phyloP scores from a whole-genome alignment of 306 rosid species.

The Malus orientalis region DNA sequence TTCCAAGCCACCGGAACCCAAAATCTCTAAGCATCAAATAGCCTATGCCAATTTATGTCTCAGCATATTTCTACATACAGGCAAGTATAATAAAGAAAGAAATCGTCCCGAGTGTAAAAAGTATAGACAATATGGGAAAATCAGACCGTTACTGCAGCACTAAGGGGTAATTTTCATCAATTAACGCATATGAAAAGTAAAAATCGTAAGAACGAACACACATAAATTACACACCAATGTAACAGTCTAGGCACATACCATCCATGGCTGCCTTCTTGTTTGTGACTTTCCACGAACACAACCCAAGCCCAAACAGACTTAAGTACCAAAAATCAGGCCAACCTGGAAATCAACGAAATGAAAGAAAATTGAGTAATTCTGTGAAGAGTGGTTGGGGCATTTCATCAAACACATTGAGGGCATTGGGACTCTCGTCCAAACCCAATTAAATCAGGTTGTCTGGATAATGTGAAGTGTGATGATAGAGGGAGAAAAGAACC shows the following conservation, averaged over 20 bases:
- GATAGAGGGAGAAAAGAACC: not conserved
- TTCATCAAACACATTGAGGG: slow-evolving; percentile 8
- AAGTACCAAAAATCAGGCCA: not conserved
- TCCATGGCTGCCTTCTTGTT: slow-evolving; percentile 45
- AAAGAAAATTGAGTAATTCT: not conserved
- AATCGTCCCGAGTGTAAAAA: not conserved
- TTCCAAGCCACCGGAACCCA: not conserved
- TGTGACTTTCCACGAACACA: slow-evolving; percentile 13
- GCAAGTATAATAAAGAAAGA: not conserved
- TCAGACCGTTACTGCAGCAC: not conserved
- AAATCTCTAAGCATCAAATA: not conserved
- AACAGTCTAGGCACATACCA: slow-evolving; percentile 31
- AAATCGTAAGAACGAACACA: not conserved
- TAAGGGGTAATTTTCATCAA: not conserved
- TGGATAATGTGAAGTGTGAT: not conserved
- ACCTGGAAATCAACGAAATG: not conserved
- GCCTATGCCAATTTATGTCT: not conserved
- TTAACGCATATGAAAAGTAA: not conserved
- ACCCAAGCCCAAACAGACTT: not conserved
- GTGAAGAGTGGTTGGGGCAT: not conserved
- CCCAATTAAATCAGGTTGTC: not conserved
- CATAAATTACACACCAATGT: not conserved
- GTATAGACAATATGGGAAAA: not conserved
- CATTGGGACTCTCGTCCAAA: not conserved
- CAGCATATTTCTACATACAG: not conserved